phyloP scores from a whole-genome alignment of 306 rosid genomes.

The Ziziphus jujuba region DNA sequence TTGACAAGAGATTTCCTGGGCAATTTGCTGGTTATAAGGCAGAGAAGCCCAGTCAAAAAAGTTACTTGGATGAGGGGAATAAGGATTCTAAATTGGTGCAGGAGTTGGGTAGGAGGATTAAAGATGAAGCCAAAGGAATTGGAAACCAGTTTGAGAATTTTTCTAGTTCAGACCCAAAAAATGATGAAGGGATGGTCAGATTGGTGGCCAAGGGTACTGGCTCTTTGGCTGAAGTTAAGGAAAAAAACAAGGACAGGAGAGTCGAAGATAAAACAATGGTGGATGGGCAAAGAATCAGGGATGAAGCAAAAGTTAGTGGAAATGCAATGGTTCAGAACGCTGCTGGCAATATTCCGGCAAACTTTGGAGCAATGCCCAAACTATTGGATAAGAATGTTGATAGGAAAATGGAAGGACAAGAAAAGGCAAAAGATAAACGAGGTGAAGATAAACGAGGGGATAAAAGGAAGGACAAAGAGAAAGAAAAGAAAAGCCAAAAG shows the following conservation, averaged over 20 bases:
- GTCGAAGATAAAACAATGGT: slow-evolving; percentile 37
- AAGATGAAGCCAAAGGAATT: slow-evolving; percentile 50
- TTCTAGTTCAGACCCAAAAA: slow-evolving; percentile 40
- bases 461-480: slow-evolving; percentile 63
- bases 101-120: slow-evolving; percentile 65
- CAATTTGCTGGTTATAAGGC: slow-evolving; percentile 48
- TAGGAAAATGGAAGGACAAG: slow-evolving; percentile 37
- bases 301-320: slow-evolving; percentile 40
- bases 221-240: slow-evolving; percentile 41
- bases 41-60: slow-evolving; percentile 51
- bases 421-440: slow-evolving; percentile 52
- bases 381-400: slow-evolving; percentile 40
- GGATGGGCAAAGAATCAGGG: slow-evolving; percentile 46
- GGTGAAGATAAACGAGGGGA: slow-evolving; percentile 60
- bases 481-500: slow-evolving; percentile 75
- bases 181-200: slow-evolving; percentile 57
- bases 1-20: slow-evolving; percentile 49
- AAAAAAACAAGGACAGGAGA: slow-evolving; percentile 49
- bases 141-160: slow-evolving; percentile 46
- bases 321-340: slow-evolving; percentile 44
- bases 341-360: slow-evolving; percentile 42
- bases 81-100: slow-evolving; percentile 48
- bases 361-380: slow-evolving; percentile 51
- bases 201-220: slow-evolving; percentile 53
- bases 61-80: slow-evolving; percentile 52